phyloP scores from a whole-genome alignment of 176 grass and related monocot genomes.

The Pharus latifolius region DNA sequence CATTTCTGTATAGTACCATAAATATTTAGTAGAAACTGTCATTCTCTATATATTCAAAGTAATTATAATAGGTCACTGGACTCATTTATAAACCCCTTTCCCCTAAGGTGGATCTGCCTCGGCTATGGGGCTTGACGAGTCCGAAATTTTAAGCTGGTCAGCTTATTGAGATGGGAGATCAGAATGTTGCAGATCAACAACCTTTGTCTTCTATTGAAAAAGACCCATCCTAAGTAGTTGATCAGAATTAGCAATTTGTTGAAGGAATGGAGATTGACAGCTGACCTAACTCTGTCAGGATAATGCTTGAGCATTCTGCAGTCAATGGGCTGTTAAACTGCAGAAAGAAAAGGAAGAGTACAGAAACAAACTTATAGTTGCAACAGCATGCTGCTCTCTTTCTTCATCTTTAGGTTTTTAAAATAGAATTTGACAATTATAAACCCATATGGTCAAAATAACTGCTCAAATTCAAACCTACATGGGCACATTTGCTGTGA shows the following conservation, averaged over 20 bases:
- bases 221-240: neutral
- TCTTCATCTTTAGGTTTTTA: neutral
- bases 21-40: neutral
- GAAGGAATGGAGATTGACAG: neutral
- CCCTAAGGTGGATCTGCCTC: neutral
- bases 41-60: no score
- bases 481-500: neutral
- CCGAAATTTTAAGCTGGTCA: neutral
- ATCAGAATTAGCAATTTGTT: neutral
- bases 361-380: neutral
- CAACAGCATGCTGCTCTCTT: neutral
- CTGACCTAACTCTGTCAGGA: constrained; percentile 7
- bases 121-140: neutral
- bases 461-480: neutral
- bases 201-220: neutral
- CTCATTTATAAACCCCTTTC: no score
- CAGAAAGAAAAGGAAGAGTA: neutral
- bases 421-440: neutral
- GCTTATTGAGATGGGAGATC: neutral
- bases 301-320: neutral
- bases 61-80: no score
- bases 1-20: neutral
- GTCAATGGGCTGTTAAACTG: neutral
- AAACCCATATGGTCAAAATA: neutral
- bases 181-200: neutral